These are phyloP conservation scores for Stephanodiscus minutulus DNA, from an alignment of 108 stramenopile genomes.

Conservation along the genomic window DNA sequence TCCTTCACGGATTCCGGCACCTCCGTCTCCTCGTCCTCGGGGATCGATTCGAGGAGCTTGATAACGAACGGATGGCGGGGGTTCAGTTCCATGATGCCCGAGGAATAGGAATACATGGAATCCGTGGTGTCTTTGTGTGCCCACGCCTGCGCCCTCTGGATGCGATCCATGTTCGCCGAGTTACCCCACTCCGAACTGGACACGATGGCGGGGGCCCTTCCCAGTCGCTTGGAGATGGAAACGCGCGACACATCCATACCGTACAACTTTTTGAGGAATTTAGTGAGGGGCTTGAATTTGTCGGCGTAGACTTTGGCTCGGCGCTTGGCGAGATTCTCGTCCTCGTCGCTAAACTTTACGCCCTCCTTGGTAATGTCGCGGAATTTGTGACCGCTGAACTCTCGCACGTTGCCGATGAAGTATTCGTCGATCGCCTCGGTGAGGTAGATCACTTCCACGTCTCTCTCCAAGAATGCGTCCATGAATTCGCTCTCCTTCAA, in stretches of 20 bases:
- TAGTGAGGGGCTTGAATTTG: slow-evolving; percentile 94
- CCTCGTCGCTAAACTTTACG: slow-evolving; percentile 97
- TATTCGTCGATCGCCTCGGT: slow-evolving; percentile 98
- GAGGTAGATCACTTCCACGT: slow-evolving; percentile 95
- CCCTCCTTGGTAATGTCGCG: slow-evolving; percentile 93
- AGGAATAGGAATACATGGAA: slow-evolving; percentile 60
- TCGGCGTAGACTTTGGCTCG: slow-evolving; percentile 94
- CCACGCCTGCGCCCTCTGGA: slow-evolving; percentile 98
- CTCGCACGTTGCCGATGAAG: slow-evolving; percentile 71
- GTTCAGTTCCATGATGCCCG: slow-evolving; percentile 97
- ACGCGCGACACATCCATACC: slow-evolving; percentile 89
- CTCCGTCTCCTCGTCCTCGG: slow-evolving; percentile 68
- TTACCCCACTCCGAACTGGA: slow-evolving; percentile 91
- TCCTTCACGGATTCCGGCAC: slow-evolving; percentile 82
- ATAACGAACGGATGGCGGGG: slow-evolving; percentile 97
- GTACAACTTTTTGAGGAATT: slow-evolving; percentile 92
- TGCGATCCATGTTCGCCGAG: slow-evolving; percentile 99
- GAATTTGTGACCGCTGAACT: slow-evolving; percentile 89
- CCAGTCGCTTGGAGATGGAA: slow-evolving; percentile 87
- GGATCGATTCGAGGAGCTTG: slow-evolving; percentile 86
- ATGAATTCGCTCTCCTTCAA: slow-evolving; percentile 92
- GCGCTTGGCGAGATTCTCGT: slow-evolving; percentile 90
- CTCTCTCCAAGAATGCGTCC: slow-evolving; percentile 90
- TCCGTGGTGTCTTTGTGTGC: slow-evolving; percentile 59
- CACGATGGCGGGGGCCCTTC: slow-evolving; percentile 91